These are phyloP conservation scores for Pycnococcus provasolii DNA, from an alignment of 139 green algal species.

Conservation along the genomic window DNA sequence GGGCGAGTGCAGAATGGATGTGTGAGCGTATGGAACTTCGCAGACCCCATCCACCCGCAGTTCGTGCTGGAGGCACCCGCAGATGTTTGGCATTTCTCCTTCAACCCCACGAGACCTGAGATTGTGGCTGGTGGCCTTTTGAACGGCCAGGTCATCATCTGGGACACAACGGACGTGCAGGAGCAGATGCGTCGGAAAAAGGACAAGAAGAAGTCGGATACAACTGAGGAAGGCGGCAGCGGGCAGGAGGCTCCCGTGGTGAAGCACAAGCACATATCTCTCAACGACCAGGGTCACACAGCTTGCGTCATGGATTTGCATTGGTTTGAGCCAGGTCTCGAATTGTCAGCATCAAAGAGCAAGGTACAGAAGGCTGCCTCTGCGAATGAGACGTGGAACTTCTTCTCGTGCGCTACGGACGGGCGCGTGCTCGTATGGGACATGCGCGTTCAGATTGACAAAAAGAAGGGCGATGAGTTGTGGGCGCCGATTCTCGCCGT, in stretches of 20 bases:
- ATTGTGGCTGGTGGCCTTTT: conserved; percentile 57
- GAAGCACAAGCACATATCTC: conserved; percentile 41
- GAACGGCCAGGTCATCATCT: conserved; percentile 56
- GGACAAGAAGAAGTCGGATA: not conserved
- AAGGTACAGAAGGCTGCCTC: too few relatives aligned
- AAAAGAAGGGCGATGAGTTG: conserved; percentile 44
- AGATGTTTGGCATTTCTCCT: conserved; percentile 60
- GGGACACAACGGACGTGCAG: conserved; percentile 27
- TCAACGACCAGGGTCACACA: too few relatives aligned
- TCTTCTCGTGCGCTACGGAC: not conserved
- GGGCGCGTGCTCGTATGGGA: conserved; percentile 68
- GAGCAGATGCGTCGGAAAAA: conserved; percentile 14
- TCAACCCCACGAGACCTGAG: conserved; percentile 60
- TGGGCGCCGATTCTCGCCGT: conserved; percentile 59
- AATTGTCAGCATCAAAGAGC: too few relatives aligned
- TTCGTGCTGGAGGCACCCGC: conserved; percentile 60
- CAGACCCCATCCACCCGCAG: conserved; percentile 69
- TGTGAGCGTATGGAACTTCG: conserved; percentile 76
- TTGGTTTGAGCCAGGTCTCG: too few relatives aligned
- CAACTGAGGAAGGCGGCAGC: conserved; percentile 7
- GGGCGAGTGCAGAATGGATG: conserved; percentile 38
- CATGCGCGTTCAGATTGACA: conserved; percentile 48
- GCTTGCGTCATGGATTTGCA: too few relatives aligned
- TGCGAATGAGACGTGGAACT: too few relatives aligned
- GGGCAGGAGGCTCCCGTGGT: conserved; percentile 36